Base-by-base conservation (phyloP, 495 filamentous ascomycete genomes). In the Emericellopsis terricola region DNA sequence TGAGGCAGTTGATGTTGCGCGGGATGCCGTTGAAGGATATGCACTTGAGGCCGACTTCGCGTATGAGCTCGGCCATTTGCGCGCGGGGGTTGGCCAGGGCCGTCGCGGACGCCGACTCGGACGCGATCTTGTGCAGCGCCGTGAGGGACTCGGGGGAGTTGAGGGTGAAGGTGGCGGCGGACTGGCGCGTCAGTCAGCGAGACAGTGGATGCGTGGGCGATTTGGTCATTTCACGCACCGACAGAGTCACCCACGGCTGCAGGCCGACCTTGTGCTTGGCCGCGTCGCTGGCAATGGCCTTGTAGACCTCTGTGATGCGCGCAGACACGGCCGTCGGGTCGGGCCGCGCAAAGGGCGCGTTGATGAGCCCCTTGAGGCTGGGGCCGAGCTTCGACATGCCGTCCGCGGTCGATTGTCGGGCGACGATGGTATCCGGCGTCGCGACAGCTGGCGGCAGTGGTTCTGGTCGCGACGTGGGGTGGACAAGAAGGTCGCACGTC, bases 1-100 rank as follows among this genome's bases (percentile, higher is more conserved):
- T 66, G 0, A 86, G 70, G 41, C 63, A 70, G 60, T 86, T 86
- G 51, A 86, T 86, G 31, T 71, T 78, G 35, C 80, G 69, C 3
- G 80, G 80, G 44, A 86, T 78, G 26, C 80, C 80, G 53, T 86
- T 86, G 63, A 86, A 82, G 29, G 69, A 71, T 48, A 86, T 83
- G 52, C 78, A 84, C 50, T 86, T 86, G 28, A 86, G 62, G 2
- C 76, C 79, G 43, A 81, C 65, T 44, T 83, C 79, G 42, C 80
- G 72, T 64, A 86, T 81, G 14, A 81, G 52, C 48, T 83, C 78
- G 29, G 77, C 78, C 5, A 68, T 64, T 26, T 60, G 53, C n/a
- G 73, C 55, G 15, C 59, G 47, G 15, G 57, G 52, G 28, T 52
- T 39, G 29, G 47, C 31, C 11, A 51, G 42, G 19, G 18, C 15